Evolutionary conservation across 148 eudicot species (phyloP), one percentile per base, ranked within the genome.

Genomic region (Vaccinium vitisidaea): DNA sequence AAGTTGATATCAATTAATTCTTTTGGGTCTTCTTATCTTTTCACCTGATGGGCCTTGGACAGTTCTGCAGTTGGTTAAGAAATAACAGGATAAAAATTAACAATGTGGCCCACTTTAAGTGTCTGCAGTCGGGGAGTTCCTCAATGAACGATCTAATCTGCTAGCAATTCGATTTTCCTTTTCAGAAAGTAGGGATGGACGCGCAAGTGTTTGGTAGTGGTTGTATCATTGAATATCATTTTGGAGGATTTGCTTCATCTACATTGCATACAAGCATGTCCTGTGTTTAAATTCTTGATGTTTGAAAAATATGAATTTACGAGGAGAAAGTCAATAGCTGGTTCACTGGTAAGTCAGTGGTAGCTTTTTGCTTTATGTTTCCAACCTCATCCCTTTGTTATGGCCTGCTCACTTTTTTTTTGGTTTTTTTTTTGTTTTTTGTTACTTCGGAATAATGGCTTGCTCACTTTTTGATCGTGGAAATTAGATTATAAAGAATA

Each of bases 1-100:
- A 15, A 4, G 76, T 73, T 73, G 77, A 71, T 71, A 71, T 71
- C 19, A 71, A 32, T 30, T 70, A n/a, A n/a, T n/a, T 71, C 76
- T 71, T 71, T 71, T 71, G 76, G 76, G 5, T 36, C 46, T 71
- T 1, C 18, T 32, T 71, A 32, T 18, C 19, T 71, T 32, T 71
- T 71, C 32, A 30, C 13, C 74, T 12, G 13, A 25, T 23, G 74
- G 36, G n/a, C 21, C 6, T 16, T 16, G 6, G 21, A 4, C 74
- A 3, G 39, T 69, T 30, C 39, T 69, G 74, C 32, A 1, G 43
- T 69, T 69, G 74, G 74, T 27, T 69, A 11, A 30, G 71, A 23
- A 65, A 27, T 27, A 69, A 12, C 16, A 71, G 21, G 48, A 30
- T 16, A 71, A 71, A 71, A 14, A 71, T 15, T 30, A 32, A 6